Percentiles rank a stretch among this genome's conserved stretches.
phyloP scores from a whole-genome alignment of 768 basidiomycete genomes.

The Lentinula edodes region DNA sequence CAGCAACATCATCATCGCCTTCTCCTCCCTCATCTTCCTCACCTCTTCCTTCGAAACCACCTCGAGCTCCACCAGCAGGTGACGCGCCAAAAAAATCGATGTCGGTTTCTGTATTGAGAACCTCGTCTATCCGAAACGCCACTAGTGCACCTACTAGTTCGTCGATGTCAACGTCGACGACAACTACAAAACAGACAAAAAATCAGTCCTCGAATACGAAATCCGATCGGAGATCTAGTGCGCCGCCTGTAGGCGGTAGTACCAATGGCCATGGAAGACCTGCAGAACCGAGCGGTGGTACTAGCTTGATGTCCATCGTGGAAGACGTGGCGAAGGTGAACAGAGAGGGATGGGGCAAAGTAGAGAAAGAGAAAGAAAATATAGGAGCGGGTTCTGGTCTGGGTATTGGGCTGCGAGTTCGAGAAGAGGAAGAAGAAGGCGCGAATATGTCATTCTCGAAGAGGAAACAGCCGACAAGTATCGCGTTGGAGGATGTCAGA shows the following conservation, averaged over 20 bases:
- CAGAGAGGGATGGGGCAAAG: slow-evolving; percentile 13
- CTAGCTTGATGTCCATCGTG: slow-evolving; percentile 64
- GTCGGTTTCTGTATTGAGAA: slow-evolving; percentile 17
- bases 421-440: not conserved
- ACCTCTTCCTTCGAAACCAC: not conserved
- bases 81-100: no score
- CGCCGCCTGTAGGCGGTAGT: slow-evolving; percentile 10
- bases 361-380: not conserved
- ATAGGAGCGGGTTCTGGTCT: no score
- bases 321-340: slow-evolving; percentile 49
- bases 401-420: no score
- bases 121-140: slow-evolving; percentile 25
- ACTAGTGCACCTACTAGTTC: slow-evolving; percentile 18
- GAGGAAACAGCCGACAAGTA: slow-evolving; percentile 13
- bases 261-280: not conserved
- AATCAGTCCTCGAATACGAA: not conserved
- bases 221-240: slow-evolving; percentile 12
- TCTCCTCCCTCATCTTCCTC: not conserved
- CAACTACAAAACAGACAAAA: not conserved
- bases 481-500: slow-evolving; percentile 34
- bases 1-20: not conserved
- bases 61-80: not conserved
- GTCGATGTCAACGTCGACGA: not conserved
- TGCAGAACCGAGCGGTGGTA: slow-evolving; percentile 9
- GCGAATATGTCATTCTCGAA: not conserved